These are phyloP conservation scores for Lichina pygmaea DNA, from an alignment of 495 filamentous ascomycete genomes.

Conservation along the genomic window DNA sequence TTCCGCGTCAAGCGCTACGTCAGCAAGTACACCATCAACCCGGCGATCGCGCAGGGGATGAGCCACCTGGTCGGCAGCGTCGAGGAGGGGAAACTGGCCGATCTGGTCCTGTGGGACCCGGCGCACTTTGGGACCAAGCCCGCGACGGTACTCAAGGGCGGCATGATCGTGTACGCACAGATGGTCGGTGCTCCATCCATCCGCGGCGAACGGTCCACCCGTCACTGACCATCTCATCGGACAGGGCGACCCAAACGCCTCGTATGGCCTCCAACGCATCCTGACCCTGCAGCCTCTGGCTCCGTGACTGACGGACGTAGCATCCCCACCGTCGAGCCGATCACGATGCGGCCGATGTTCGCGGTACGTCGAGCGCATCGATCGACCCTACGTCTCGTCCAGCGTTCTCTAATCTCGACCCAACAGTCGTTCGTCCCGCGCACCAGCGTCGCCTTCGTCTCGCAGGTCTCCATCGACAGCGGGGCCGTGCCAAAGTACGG, in stretches of 20 bases:
- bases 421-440: slow-evolving; percentile 30
- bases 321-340: slow-evolving; percentile 72
- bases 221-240: background rate
- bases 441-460: slow-evolving; percentile 65
- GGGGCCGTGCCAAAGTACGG: slow-evolving; percentile 43
- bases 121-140: slow-evolving; percentile 80
- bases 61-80: slow-evolving; percentile 65
- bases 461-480: slow-evolving; percentile 34
- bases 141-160: slow-evolving; percentile 59
- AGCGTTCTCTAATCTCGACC: too few species aligned
- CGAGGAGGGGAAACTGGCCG: slow-evolving; percentile 76
- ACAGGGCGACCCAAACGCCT: slow-evolving; percentile 80
- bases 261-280: slow-evolving; percentile 8
- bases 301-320: background rate
- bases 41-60: slow-evolving; percentile 85
- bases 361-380: slow-evolving; percentile 19
- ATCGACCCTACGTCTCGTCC: background rate
- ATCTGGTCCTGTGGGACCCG: slow-evolving; percentile 74
- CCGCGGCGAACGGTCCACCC: background rate
- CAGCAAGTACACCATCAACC: slow-evolving; percentile 95
- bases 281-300: background rate
- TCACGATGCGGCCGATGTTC: slow-evolving; percentile 76
- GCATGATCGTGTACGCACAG: slow-evolving; percentile 61
- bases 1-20: slow-evolving; percentile 84
- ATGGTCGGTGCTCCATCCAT: slow-evolving; percentile 32